Evolutionary conservation across 148 eudicot genomes (phyloP), one percentile per base, ranked within the genome.

Genomic region (Silene conica): DNA sequence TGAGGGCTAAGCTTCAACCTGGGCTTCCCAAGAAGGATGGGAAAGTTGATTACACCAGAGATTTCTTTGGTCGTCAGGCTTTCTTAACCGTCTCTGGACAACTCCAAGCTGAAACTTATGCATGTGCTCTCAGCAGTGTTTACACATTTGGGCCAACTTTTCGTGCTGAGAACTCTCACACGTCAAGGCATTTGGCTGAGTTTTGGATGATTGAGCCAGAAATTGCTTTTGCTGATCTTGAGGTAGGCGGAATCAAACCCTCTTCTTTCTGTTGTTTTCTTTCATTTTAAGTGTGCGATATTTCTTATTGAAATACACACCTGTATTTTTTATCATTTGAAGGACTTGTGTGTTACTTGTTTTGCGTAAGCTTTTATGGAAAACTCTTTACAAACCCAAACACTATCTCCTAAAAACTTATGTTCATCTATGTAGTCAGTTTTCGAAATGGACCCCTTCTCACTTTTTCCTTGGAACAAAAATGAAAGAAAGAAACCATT

Each of bases 191-290:
- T 90, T 84, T 94, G 64, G 98, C 98, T 54, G 98, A 94, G 55
- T 90, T 94, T 76, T 94, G 98, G 98, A 94, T 94, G 98, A 89
- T 94, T 65, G 98, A 94, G 86, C 97, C 97, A 63, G 98, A 94
- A 86, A 83, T 94, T 20, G 97, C 98, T 26, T 94, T 92, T 84
- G 97, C 98, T 38, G 98, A 94, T 77, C 76, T 94, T 22, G 74
- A 92, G 93, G 98, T 94, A 74, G 41, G 73, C 31, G 28, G 8
- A 46, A 5, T 61, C 21, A 48, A 58, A 3, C 21, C 54, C 19
- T 46, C 12, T 18, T 69, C 13, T 69, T 16, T 41, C 22, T 60
- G 34, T 43, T 45, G 38, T 55, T 63, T 4, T 72, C 12, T 12
- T 46, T 46, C 2, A 7, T 46, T 46, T 46, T 46, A 46, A 34